phyloP scores from a whole-genome alignment of 768 basidiomycete species.

The Strobilomyces echinocephalus region DNA sequence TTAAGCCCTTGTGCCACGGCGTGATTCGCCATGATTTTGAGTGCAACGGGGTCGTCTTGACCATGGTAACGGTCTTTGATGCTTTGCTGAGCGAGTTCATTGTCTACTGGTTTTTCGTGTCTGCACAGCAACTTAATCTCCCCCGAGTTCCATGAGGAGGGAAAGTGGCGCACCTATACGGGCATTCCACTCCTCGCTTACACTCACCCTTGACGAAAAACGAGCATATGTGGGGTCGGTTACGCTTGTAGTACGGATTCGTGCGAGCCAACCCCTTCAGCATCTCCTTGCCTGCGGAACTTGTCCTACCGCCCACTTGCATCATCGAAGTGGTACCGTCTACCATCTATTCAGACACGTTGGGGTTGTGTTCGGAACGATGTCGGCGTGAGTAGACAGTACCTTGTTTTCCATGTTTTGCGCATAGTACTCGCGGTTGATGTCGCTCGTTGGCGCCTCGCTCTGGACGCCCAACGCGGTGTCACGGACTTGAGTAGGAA shows the following conservation, averaged over 20 bases:
- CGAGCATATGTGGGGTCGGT: constrained; percentile 88
- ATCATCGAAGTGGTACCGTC: constrained; percentile 60
- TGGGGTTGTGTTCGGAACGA: neutral
- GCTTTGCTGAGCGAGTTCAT: constrained; percentile 85
- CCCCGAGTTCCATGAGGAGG: neutral
- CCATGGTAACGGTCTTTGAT: constrained; percentile 95
- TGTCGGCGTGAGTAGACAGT: neutral
- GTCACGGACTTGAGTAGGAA: constrained; percentile 96
- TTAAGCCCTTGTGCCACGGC: constrained; percentile 80
- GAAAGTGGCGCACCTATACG: constrained; percentile 56
- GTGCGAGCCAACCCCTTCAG: constrained; percentile 90
- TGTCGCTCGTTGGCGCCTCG: constrained; percentile 92
- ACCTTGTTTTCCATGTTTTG: constrained; percentile 89
- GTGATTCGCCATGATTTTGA: constrained; percentile 77
- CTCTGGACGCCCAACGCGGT: constrained; percentile 83
- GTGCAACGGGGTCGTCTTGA: constrained; percentile 87
- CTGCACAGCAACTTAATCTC: constrained; percentile 34
- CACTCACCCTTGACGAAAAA: constrained; percentile 97
- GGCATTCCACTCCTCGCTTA: constrained; percentile 86
- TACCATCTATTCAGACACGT: constrained; percentile 48
- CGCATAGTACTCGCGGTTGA: constrained; percentile 93
- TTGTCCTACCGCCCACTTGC: constrained; percentile 51
- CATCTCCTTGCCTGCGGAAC: constrained; percentile 91
- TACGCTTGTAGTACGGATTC: constrained; percentile 97
- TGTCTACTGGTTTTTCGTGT: constrained; percentile 84